Evolutionary conservation across 2,329 filamentous ascomycete genomes (phyloP), one percentile per base, ranked within the genome.

Genomic region (Aspergillus amoenus): DNA sequence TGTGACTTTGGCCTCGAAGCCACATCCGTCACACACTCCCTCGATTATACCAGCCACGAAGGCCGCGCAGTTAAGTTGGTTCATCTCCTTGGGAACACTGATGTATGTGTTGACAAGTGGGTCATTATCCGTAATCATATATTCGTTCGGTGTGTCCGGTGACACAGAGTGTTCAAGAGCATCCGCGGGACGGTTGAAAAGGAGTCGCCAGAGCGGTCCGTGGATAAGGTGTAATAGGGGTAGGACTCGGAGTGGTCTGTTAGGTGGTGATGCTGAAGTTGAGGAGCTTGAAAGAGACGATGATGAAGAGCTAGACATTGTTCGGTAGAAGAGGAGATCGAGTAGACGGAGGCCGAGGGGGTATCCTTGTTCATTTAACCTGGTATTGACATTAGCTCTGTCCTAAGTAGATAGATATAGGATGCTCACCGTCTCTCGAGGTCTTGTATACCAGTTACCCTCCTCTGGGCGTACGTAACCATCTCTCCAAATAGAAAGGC

Each of bases 101-200:
- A 99, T 89, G 78, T 94, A 97, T 61, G 89, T 88, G 76, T 97
- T 97, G 40, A 97, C 93, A 50, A 97, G 82, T 21, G 94, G 94
- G 73, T 97, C 94, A 77, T 99, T 97, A 78, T 99, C 94, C 68
- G 93, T 91, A 68, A 99, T 94, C 93, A 99, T 97, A 81, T 97
- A 99, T 79, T 97, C 93, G 66, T 94, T 91, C 8, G 91, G 88
- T 52, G 92, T 93, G 52, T 88, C 85, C 8, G 90, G 88, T 68
- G 90, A 88, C 53, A 87, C 87, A 58, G 87, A 91, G 77, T 94
- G 93, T 78, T 99, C 94, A 57, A 99, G 86, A 17, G 91, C 89
- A 77, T 97, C 93, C 27, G 94, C 94, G 55, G 93, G 88, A 1
- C 93, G 89, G 39, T 86, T 87, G 75, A 99, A 99, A 48, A 99